Evolutionary conservation across 2,329 filamentous ascomycete genomes (phyloP).

Genomic region (Pseudodiploospora longispora): DNA sequence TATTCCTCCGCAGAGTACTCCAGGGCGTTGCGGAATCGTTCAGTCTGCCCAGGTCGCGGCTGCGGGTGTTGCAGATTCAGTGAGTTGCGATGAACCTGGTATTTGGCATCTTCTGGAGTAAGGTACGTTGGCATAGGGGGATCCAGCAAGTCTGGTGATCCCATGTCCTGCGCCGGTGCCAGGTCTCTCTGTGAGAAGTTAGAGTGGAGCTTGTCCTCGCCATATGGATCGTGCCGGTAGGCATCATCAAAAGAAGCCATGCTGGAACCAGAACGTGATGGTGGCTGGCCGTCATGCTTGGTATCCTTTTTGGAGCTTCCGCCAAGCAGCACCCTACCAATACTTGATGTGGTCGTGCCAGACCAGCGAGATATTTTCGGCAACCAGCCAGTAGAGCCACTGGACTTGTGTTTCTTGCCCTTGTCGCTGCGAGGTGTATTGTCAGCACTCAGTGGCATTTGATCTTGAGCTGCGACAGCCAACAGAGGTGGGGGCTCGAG

Average conservation of each 20-base stretch:
- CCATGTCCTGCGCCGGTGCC: constrained; percentile 14
- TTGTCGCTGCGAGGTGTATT: constrained; percentile 70
- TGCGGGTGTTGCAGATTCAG: constrained; percentile 74
- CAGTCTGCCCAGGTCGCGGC: constrained; percentile 63
- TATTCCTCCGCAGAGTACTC: constrained; percentile 67
- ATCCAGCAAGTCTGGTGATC: constrained; percentile 14
- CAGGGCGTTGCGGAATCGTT: constrained; percentile 64
- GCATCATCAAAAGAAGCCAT: constrained; percentile 55
- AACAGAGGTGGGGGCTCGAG: constrained; percentile 52
- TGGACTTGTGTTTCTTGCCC: constrained; percentile 82
- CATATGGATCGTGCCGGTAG: constrained; percentile 45
- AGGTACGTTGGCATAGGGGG: constrained; percentile 44
- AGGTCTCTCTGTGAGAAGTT: constrained; percentile 49
- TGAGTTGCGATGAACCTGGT: constrained; percentile 74
- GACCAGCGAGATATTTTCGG: constrained; percentile 97
- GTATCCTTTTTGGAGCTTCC: constrained; percentile 51
- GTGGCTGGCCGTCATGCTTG: constrained; percentile 49
- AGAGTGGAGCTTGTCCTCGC: constrained; percentile 52
- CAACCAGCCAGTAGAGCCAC: constrained; percentile 67
- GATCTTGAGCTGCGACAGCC: constrained; percentile 27
- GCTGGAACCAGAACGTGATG: constrained; percentile 74
- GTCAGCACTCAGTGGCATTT: constrained; percentile 54
- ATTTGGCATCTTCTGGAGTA: constrained; percentile 63
- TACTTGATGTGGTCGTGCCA: constrained; percentile 85
- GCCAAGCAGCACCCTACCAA: constrained; percentile 67